Evolutionary conservation across 2,329 filamentous ascomycete species (phyloP), one percentile per base, ranked within the genome.

Genomic region (Paecilomyces dactylethromorphus): DNA sequence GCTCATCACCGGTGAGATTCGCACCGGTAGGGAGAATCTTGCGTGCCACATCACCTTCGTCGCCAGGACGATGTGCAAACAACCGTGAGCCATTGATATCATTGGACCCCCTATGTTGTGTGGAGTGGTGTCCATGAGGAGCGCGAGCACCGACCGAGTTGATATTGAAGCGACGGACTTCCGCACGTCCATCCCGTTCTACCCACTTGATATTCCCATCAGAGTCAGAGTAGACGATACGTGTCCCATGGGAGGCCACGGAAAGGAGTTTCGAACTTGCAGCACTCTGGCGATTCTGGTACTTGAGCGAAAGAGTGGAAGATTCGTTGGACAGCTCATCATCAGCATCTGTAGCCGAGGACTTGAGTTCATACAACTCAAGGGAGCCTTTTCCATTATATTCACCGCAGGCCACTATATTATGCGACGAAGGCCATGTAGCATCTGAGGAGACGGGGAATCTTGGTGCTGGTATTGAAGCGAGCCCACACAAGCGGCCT

Each of bases 301-400:
- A 85, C 12, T 78, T 60, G 3, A 65, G 54, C 0, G 65, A 60
- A 26, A 74, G 57, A 15, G 56, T 64, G 2, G 71, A 73, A 8
- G 71, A 68, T 33, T 59, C 60, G 7, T 65, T 63, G 15, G 69
- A 69, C 11, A 64, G 56, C 55, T 63, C 58, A 57, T 66, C 59
- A 60, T 71, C 39, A 56, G 60, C 39, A 24, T 67, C 70, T 62
- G 67, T 70, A 60, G 56, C 66, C 59, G 62, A 66, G 62, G 62
- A 66, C 56, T 62, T 71, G 65, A 77, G 63, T 60, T 69, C 61
- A 71, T 96, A 96, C n/a, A 96, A 77, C 69, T 97, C 93, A 1
- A 97, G 79, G 0, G 89, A 92, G 0, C 93, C 93, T 72, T 94
- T 92, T 32, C 89, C 91, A 66, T 94, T 95, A 77, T 97, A 97